Evolutionary conservation across 768 basidiomycete genomes (phyloP).

Genomic region (Leccinum ochraceum): DNA sequence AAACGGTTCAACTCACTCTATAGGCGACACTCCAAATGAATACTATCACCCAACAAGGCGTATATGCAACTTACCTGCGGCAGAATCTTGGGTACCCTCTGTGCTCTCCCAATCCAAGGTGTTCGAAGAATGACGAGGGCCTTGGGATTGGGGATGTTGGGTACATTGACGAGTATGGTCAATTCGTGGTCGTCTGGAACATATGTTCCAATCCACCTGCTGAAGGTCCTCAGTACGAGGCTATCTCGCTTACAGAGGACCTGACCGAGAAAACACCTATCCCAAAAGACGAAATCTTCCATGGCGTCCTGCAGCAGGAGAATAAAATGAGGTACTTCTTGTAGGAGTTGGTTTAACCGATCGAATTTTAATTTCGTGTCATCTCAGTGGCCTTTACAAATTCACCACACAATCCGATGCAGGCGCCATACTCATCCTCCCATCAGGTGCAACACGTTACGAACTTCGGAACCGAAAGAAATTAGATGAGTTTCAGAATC

Average conservation of each 20-base stretch:
- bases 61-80: slow-evolving; percentile 15
- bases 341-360: no score
- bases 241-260: background rate
- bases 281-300: background rate
- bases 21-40: background rate
- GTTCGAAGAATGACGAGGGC: slow-evolving; percentile 15
- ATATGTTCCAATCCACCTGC: slow-evolving; percentile 9
- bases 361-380: background rate
- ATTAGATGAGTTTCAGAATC: background rate
- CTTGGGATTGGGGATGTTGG: slow-evolving; percentile 39
- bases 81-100: slow-evolving; percentile 31
- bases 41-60: background rate
- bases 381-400: background rate
- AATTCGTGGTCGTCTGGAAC: slow-evolving; percentile 35
- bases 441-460: background rate
- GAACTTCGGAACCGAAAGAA: background rate
- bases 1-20: background rate
- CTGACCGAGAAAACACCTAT: background rate
- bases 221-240: background rate
- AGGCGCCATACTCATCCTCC: slow-evolving; percentile 10
- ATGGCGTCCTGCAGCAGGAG: background rate
- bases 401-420: background rate
- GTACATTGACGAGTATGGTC: slow-evolving; percentile 28
- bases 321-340: background rate
- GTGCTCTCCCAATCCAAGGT: slow-evolving; percentile 29